These are phyloP conservation scores for Candida awuae DNA, from an alignment of 805 yeast genomes.

Conservation along the genomic window DNA sequence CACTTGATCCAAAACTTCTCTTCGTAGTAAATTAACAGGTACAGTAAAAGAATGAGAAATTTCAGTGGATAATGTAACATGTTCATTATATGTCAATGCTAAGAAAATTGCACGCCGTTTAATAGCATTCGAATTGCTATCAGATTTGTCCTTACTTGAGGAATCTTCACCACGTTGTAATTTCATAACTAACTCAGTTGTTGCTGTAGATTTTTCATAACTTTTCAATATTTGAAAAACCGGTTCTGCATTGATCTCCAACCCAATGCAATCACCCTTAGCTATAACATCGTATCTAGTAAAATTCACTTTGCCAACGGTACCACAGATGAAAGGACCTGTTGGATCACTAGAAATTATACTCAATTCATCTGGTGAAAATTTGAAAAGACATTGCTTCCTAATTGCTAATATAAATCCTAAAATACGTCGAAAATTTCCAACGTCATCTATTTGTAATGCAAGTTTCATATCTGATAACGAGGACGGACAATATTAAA, in stretches of 20 bases:
- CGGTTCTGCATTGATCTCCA: slow-evolving; percentile 58
- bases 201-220: slow-evolving; percentile 45
- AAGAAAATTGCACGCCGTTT: slow-evolving; percentile 39
- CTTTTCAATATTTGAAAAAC: slow-evolving; percentile 49
- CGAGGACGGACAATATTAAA: too few species aligned
- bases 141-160: slow-evolving; percentile 26
- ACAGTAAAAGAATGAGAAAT: slow-evolving; percentile 61
- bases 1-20: slow-evolving; percentile 42
- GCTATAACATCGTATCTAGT: slow-evolving; percentile 44
- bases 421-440: slow-evolving; percentile 20
- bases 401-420: slow-evolving; percentile 34
- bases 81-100: slow-evolving; percentile 47
- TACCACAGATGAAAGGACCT: slow-evolving; percentile 68
- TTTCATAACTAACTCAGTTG: slow-evolving; percentile 40
- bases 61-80: slow-evolving; percentile 32
- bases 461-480: slow-evolving; percentile 26
- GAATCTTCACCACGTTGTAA: slow-evolving; percentile 26
- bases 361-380: slow-evolving; percentile 41
- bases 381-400: slow-evolving; percentile 48
- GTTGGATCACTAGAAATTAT: slow-evolving; percentile 44
- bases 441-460: slow-evolving; percentile 18
- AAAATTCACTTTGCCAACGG: slow-evolving; percentile 40
- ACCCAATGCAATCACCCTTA: slow-evolving; percentile 43
- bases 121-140: slow-evolving; percentile 2
- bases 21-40: slow-evolving; percentile 58